Evolutionary conservation across 2,329 filamentous ascomycete genomes (phyloP).

Genomic region (Akanthomyces uredinophilus): DNA sequence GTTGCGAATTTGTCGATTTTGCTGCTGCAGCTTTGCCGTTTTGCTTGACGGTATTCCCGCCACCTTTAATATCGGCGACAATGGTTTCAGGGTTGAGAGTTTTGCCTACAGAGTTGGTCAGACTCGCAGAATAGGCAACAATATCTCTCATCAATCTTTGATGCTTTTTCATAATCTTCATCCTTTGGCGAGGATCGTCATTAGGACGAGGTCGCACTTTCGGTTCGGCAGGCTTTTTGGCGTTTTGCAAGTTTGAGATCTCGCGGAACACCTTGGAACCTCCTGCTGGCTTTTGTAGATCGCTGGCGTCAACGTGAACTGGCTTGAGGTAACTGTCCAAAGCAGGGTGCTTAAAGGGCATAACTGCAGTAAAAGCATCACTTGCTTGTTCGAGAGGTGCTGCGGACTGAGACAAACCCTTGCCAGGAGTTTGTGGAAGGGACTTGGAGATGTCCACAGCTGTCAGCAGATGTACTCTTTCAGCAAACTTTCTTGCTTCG

Average conservation of each 20-base stretch:
- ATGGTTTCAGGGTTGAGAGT: constrained; percentile 60
- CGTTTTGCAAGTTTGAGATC: constrained; percentile 58
- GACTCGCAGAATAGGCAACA: constrained; percentile 61
- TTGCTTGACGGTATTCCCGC: constrained; percentile 16
- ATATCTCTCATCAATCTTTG: constrained; percentile 66
- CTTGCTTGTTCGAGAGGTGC: too few relatives aligned
- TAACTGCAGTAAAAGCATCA: constrained; percentile 23
- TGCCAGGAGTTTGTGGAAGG: neutral
- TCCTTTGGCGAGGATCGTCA: constrained; percentile 26
- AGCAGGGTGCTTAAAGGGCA: constrained; percentile 43
- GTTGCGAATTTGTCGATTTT: neutral
- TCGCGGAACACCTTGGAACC: constrained; percentile 40
- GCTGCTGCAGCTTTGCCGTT: neutral
- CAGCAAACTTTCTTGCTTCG: neutral
- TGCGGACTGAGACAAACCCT: neutral
- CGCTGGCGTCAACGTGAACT: constrained; percentile 32
- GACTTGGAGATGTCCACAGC: constrained; percentile 2
- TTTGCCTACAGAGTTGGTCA: constrained; percentile 61
- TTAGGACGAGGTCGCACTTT: constrained; percentile 25
- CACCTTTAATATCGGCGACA: constrained; percentile 27
- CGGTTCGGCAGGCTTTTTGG: constrained; percentile 44
- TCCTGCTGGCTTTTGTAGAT: constrained; percentile 18
- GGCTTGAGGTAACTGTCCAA: constrained; percentile 41
- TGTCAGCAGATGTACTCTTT: neutral
- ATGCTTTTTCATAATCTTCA: constrained; percentile 35